phyloP scores from a whole-genome alignment of 2,329 filamentous ascomycete genomes.

The Pseudogymnoascus sp. region DNA sequence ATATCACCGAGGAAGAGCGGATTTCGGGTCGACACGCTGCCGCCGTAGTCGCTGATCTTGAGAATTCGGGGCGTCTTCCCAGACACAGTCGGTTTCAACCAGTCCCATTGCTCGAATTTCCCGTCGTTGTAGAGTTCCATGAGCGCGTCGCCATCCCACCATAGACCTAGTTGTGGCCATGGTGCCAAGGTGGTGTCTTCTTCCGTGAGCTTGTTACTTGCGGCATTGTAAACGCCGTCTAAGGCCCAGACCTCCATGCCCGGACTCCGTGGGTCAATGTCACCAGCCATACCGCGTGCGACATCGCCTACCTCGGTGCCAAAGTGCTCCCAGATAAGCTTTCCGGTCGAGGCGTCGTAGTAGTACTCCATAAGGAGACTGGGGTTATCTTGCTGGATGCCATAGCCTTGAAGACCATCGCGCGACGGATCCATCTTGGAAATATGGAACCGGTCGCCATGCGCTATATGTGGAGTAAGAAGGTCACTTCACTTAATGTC shows the following conservation, averaged over 20 bases:
- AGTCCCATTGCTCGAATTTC: slow-evolving; percentile 1
- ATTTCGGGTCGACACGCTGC: background rate
- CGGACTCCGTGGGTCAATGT: background rate
- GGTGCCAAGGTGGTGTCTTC: background rate
- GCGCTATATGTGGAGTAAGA: background rate
- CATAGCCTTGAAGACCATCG: background rate
- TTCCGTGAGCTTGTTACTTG: background rate
- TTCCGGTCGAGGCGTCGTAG: background rate
- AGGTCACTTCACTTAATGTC: background rate
- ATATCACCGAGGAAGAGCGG: background rate
- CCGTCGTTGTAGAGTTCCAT: slow-evolving; percentile 1
- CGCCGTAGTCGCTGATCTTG: background rate
- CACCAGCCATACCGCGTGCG: background rate
- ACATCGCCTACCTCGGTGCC: background rate
- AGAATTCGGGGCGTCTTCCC: background rate
- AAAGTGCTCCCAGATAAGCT: background rate
- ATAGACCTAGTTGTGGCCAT: background rate
- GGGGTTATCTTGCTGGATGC: background rate
- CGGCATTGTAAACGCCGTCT: background rate
- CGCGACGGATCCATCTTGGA: slow-evolving; percentile 1
- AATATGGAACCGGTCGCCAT: slow-evolving; percentile 2
- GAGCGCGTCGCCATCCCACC: background rate
- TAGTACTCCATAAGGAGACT: background rate
- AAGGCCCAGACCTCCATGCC: slow-evolving; percentile 6
- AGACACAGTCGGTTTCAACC: background rate